Conservation (phyloP, 2,329 filamentous ascomycete species). For the Lomentospora prolificans region DNA sequence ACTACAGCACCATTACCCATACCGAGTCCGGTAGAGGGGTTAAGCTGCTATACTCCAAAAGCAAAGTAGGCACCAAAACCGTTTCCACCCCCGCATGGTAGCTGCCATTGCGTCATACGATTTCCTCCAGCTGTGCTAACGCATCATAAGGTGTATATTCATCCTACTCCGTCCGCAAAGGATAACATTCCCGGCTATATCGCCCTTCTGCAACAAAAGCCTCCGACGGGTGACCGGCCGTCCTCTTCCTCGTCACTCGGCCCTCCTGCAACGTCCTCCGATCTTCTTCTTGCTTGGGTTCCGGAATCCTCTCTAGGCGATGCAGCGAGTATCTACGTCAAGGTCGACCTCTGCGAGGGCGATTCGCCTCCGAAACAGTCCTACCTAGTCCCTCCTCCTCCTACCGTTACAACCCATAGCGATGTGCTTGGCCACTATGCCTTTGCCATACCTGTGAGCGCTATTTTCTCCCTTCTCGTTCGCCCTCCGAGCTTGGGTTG, state of each 20-base stretch:
- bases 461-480: constrained; percentile 83
- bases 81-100: too few species aligned
- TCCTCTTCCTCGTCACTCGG: constrained; percentile 23
- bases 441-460: constrained; percentile 82
- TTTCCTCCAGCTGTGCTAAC: not conserved
- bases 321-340: constrained; percentile 81
- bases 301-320: constrained; percentile 84
- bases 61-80: constrained; percentile 55
- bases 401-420: constrained; percentile 68
- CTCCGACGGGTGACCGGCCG: constrained; percentile 27
- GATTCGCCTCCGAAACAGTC: constrained; percentile 75
- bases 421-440: constrained; percentile 70
- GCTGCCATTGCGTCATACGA: constrained; percentile 3
- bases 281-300: constrained; percentile 84
- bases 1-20: constrained; percentile 88
- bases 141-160: constrained; percentile 69
- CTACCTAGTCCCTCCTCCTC: constrained; percentile 84
- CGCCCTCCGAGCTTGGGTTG: constrained; percentile 88
- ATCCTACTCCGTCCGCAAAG: constrained; percentile 84
- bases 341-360: constrained; percentile 79
- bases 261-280: constrained; percentile 45
- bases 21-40: constrained; percentile 69
- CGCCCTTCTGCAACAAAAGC: constrained; percentile 83
- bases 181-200: constrained; percentile 95
- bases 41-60: constrained; percentile 91